phyloP scores from a whole-genome alignment of 345 rosid species.

The Cardiospermum halicacabum region DNA sequence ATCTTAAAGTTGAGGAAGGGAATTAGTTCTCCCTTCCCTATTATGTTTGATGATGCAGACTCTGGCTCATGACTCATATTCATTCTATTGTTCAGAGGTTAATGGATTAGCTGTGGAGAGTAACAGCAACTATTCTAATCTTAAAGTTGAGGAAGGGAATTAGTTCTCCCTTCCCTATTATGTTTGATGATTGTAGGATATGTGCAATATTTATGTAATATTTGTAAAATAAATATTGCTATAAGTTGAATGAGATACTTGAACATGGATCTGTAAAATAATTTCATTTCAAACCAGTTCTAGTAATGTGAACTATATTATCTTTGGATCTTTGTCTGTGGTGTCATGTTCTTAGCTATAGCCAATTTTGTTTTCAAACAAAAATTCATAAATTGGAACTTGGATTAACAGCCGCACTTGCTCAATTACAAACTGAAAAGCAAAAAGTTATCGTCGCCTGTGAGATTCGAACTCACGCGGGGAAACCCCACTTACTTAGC shows the following conservation, averaged over 20 bases:
- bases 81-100: not conserved
- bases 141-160: not conserved
- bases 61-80: not conserved
- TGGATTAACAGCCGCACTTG: no score
- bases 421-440: no score
- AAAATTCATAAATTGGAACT: no score
- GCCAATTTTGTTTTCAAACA: no score
- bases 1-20: not conserved
- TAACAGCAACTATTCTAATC: not conserved
- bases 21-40: not conserved
- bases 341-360: no score
- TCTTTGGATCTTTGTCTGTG: no score
- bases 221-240: no score
- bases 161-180: not conserved
- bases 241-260: not conserved
- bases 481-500: constrained; percentile 82
- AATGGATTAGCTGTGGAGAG: constrained; percentile 16
- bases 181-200: constrained; percentile 6
- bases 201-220: no score
- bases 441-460: constrained; percentile 39
- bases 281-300: no score
- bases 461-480: constrained; percentile 83
- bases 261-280: not conserved
- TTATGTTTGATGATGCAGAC: not conserved
- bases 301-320: no score